A percentile compares a stretch with the other conserved stretches of the same genome.
These are phyloP conservation scores for Plasmodium chabaudi DNA, from an alignment of 169 alveolate species.

Conservation along the genomic window DNA sequence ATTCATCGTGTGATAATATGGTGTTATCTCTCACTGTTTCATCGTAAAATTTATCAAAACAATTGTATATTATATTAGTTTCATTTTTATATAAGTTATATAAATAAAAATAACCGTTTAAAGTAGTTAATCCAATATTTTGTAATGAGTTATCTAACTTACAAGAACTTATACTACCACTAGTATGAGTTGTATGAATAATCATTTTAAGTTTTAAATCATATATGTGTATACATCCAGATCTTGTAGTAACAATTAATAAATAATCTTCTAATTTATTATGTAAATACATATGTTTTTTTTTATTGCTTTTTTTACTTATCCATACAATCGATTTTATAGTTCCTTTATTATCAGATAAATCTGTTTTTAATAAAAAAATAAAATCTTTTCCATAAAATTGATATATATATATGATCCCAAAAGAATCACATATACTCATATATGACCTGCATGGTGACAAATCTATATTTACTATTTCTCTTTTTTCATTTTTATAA, in stretches of 20 bases:
- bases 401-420: slow-evolving; percentile 37
- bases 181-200: slow-evolving; percentile 8
- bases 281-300: slow-evolving; percentile 1
- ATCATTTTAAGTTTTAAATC: slow-evolving; percentile 11
- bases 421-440: slow-evolving; percentile 46
- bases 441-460: slow-evolving; percentile 54
- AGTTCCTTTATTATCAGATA: background rate
- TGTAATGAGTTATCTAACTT: slow-evolving; percentile 31
- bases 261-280: slow-evolving; percentile 28
- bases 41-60: slow-evolving; percentile 44
- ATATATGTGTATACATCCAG: slow-evolving; percentile 39
- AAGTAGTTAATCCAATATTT: slow-evolving; percentile 31
- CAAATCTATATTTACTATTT: slow-evolving; percentile 1
- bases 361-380: slow-evolving; percentile 10
- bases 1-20: background rate
- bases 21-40: background rate
- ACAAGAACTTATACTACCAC: slow-evolving; percentile 43
- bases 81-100: slow-evolving; percentile 35
- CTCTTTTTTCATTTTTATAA: slow-evolving; percentile 44
- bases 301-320: slow-evolving; percentile 41
- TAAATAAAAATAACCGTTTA: slow-evolving; percentile 47
- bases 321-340: slow-evolving; percentile 46
- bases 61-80: slow-evolving; percentile 20
- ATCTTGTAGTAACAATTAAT: slow-evolving; percentile 10
- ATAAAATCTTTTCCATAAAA: slow-evolving; percentile 10